Evolutionary conservation across 2,329 filamentous ascomycete genomes (phyloP), one percentile per base, ranked within the genome.

Genomic region (Simplicillium aogashimaense): DNA sequence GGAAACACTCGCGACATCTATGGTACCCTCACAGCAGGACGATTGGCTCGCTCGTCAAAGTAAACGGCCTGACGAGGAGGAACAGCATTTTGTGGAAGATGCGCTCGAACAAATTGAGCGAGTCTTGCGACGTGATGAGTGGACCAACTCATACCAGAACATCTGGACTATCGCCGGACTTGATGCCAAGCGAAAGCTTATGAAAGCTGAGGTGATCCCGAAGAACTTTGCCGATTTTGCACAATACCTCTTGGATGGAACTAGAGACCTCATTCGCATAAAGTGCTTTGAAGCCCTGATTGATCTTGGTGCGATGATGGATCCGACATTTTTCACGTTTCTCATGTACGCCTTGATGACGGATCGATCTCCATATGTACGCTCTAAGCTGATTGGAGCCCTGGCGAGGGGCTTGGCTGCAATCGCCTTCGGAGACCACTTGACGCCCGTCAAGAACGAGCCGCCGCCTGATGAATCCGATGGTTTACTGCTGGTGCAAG

Each of bases 111-210:
- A 82, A 54, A 80, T 84, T 36, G 78, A 83, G 49, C 70, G 79
- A 39, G 78, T 80, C 48, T 70, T 79, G 36, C 69, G 79, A 16
- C 78, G 79, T 61, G 80, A 84, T 51, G 78, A 83, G 53, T 83
- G 80, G 71, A 76, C 76, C 13, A 67, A 74, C 44, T 82, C 78
- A 3, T 81, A 80, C 51, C 77, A 82, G 44, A 84, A 83, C 45
- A 69, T 79, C 40, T 78, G 76, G 67, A 81, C 79, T 14, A 68
- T 71, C 45, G 73, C 79, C 14, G 74, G 74, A 4, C 58, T 83
- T 34, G 71, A 78, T 41, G 79, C 78, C 41, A 76, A 79, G 51
- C 68, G 70, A 51, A 65, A 63, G 32, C 59, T 83, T 38, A 82
- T 82, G 78, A 79, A 80, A 58, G 73, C 74, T 3, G 69, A 72